Evolutionary conservation across 208 protist species (phyloP), one percentile per base, ranked within the genome.

Genomic region (Trypanosoma scelopori): DNA sequence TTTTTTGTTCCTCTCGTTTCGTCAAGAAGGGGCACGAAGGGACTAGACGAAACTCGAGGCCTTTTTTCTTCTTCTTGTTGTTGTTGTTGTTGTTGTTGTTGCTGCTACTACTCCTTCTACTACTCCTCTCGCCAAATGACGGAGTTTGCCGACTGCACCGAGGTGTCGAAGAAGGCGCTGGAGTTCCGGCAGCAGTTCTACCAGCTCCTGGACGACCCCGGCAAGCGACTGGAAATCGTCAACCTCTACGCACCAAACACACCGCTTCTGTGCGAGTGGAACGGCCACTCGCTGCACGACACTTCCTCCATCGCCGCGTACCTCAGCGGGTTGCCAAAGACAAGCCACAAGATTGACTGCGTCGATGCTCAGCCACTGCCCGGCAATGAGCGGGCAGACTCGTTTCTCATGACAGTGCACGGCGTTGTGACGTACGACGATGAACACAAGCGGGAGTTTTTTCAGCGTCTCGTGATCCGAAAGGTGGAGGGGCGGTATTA

Each of bases 321-420:
- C 74, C 74, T 96, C 20, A 48, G 63, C 30, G 65, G 53, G 7
- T 74, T 96, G 5, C 85, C 84, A 16, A 85, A 81, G 55, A 96
- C 90, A 15, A 74, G 30, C 6, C 90, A 96, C 65, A 76, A 93
- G 43, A 67, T 93, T 15, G 85, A 93, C 62, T 83, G 78, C 43
- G 82, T 93, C 20, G 90, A 96, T 47, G 90, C 90, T n/a, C 90
- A 96, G 62, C 90, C 90, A n/a, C 79, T 96, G 16, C 90, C 90
- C 3, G 87, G 81, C 45, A 92, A 91, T 65, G 79, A 91, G 27
- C 62, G 65, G 16, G 83, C 81, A 11, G 87, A 93, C 58, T 91
- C 82, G 13, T 92, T 96, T 55, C 55, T 96, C 20, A 70, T 96
- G 60, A 90, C 75, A 13, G 80, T 93, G 6, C 81, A 91, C 65